Evolutionary conservation across 208 protist genomes (phyloP), one percentile per base, ranked within the genome.

Genomic region (Crithidia sp.): DNA sequence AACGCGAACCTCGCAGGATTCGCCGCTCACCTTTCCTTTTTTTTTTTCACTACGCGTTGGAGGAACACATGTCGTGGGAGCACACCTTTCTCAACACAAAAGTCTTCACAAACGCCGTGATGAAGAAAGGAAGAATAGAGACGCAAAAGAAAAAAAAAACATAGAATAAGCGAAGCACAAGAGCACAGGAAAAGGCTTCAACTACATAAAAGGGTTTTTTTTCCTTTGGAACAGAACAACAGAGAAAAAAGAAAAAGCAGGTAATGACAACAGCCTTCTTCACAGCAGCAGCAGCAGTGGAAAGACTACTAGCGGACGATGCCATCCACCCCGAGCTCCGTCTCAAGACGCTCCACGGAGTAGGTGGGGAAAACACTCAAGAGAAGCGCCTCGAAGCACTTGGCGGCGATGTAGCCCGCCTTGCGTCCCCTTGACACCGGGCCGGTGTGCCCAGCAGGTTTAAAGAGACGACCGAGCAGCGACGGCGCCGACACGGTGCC

Each of bases 301-400:
- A 40, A 59, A 36, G 9, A 40, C 19, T 7, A 39, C 59, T 59
- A 77, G 4, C 58, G 65, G 13, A 93, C 65, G 61, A 95, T 92
- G 59, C 80, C 83, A 66, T 95, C 91, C n/a, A 53, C 58, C 40
- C 65, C 45, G 17, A 95, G 70, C 64, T 92, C 87, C n/a, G 58
- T 52, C 77, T 95, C 86, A 4, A 95, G 68, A 6, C 63, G 41
- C 40, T 91, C 85, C 0, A 93, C 60, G 2, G 85, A 88, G 71
- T 90, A 95, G 64, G 74, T 86, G 10, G 91, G 91, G 43, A 60
- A 93, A 8, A 95, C 3, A 60, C 88, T 94, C 28, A 91, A 36
- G 0, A 94, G 5, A 71, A 94, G 90, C 9, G 87, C 81, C 58
- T 89, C 88, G 5, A 84, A 54, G 59, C 86, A 88, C 76, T 92